A percentile compares a stretch with the other conserved stretches of the same genome.
These are phyloP conservation scores for Magnaporthiopsis poae DNA, from an alignment of 2,329 filamentous ascomycete genomes.

Conservation along the genomic window DNA sequence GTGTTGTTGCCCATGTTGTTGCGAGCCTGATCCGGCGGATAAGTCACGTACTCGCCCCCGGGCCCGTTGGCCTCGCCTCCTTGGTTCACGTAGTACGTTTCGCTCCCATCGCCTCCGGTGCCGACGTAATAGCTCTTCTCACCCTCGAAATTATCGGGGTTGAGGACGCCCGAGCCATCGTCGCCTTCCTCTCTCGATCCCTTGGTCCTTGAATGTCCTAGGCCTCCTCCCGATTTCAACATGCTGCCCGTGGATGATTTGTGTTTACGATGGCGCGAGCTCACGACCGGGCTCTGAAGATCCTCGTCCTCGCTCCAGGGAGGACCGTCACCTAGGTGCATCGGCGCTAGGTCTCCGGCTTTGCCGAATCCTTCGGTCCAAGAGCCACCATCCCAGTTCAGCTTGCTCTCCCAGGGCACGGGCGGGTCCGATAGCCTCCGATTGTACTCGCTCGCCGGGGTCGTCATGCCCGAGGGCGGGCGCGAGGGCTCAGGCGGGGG, in stretches of 20 bases:
- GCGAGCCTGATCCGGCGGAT: conserved; percentile 55
- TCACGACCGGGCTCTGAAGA: conserved; percentile 80
- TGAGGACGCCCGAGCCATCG: conserved; percentile 30
- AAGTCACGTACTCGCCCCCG: conserved; percentile 72
- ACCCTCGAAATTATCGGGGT: conserved; percentile 41
- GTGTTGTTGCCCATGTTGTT: conserved; percentile 45
- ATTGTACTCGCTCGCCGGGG: conserved; percentile 66
- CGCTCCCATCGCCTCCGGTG: conserved; percentile 59
- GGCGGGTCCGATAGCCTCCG: conserved; percentile 77
- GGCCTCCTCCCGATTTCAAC: conserved; percentile 10
- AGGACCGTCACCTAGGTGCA: conserved; percentile 77
- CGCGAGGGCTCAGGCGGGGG: conserved; percentile 65
- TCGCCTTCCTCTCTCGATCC: conserved; percentile 31
- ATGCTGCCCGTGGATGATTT: conserved; percentile 53
- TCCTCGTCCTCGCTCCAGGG: conserved; percentile 96
- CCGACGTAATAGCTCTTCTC: conserved; percentile 60
- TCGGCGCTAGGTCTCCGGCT: conserved; percentile 65
- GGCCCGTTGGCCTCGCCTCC: conserved; percentile 62
- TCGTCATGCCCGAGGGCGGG: conserved; percentile 70
- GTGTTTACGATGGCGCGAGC: conserved; percentile 75
- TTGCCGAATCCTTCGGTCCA: conserved; percentile 49
- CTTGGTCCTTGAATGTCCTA: conserved; percentile 36
- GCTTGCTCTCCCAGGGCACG: conserved; percentile 61
- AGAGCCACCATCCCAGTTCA: conserved; percentile 41
- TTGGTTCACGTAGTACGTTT: conserved; percentile 65